Percentiles rank a stretch among this genome's conserved stretches.
These are phyloP conservation scores for Helminthosporium solani DNA, from an alignment of 2,329 filamentous ascomycete species.

Conservation along the genomic window DNA sequence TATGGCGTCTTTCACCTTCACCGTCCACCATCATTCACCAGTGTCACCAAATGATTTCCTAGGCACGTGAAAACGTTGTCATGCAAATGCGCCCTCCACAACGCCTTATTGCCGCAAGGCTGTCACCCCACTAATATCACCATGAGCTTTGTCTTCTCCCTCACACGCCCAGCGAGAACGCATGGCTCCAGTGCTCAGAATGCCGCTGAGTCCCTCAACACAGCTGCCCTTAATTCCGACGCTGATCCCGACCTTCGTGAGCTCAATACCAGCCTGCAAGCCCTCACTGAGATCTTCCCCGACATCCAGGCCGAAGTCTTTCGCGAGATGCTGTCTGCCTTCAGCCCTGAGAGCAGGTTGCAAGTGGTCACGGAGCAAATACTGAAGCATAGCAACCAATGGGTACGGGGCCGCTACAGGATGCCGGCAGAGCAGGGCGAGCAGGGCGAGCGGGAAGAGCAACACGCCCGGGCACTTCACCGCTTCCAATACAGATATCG, in stretches of 20 bases:
- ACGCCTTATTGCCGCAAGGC: conserved; percentile 4
- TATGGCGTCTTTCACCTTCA: no score
- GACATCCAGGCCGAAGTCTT: conserved; percentile 81
- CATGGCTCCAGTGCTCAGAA: conserved; percentile 16
- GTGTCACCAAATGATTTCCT: no score
- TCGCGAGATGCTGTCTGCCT: conserved; percentile 73
- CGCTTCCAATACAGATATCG: conserved; percentile 37
- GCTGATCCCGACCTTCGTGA: conserved; percentile 65
- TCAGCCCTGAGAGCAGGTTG: conserved; percentile 73
- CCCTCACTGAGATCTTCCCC: conserved; percentile 71
- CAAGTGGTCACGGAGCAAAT: conserved; percentile 76
- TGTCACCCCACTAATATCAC: conserved; percentile 2
- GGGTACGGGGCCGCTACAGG: conserved; percentile 66
- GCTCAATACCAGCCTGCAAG: conserved; percentile 68
- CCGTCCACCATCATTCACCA: no score
- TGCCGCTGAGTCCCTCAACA: conserved; percentile 3
- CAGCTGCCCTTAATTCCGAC: conserved; percentile 11
- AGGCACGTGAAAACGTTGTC: no score
- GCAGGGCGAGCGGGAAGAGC: no score
- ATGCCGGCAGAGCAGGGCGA: conserved; percentile 40
- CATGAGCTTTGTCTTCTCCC: conserved; percentile 41
- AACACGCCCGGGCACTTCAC: conserved; percentile 25
- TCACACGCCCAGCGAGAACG: conserved; percentile 30
- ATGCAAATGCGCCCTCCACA: no score
- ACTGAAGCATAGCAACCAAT: conserved; percentile 68